Conservation (phyloP, 73 alveolate genomes). For the Urostyla sp. region DNA sequence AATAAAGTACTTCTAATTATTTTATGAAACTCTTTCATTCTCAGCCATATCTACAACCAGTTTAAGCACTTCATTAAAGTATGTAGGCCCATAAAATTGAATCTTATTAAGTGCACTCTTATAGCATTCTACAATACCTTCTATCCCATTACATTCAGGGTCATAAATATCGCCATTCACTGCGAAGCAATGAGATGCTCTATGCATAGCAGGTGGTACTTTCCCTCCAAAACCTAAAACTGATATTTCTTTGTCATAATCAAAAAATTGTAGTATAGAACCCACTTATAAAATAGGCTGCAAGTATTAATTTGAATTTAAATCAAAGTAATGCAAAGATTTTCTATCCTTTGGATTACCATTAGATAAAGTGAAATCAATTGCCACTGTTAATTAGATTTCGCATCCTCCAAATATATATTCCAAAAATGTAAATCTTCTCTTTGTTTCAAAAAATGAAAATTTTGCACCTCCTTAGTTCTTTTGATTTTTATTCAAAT, state of each 20-base stretch:
- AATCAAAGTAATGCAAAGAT: constrained; percentile 73
- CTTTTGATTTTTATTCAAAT: not conserved
- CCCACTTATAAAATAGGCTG: constrained; percentile 86
- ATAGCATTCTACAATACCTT: constrained; percentile 86
- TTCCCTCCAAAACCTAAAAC: constrained; percentile 97
- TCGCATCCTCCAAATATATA: constrained; percentile 92
- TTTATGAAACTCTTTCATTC: constrained; percentile 1
- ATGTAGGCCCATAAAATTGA: constrained; percentile 94
- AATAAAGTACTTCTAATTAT: constrained; percentile 57
- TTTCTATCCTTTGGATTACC: constrained; percentile 76
- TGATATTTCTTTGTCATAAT: constrained; percentile 91
- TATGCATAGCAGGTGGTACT: constrained; percentile 73
- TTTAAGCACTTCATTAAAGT: constrained; percentile 66
- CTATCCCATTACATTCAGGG: constrained; percentile 92
- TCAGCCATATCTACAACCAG: constrained; percentile 55
- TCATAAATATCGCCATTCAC: constrained; percentile 87
- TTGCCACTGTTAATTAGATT: constrained; percentile 84
- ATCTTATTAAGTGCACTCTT: constrained; percentile 74
- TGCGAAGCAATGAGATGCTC: constrained; percentile 92
- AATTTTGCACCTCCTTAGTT: constrained; percentile 51
- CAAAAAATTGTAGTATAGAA: constrained; percentile 86
- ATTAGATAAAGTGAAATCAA: constrained; percentile 95
- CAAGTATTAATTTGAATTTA: constrained; percentile 75
- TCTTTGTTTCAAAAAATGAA: constrained; percentile 19
- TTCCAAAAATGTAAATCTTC: constrained; percentile 81